Evolutionary conservation across 352 stramenopile species (phyloP).

Genomic region (Salisapilia sapeloensis): DNA sequence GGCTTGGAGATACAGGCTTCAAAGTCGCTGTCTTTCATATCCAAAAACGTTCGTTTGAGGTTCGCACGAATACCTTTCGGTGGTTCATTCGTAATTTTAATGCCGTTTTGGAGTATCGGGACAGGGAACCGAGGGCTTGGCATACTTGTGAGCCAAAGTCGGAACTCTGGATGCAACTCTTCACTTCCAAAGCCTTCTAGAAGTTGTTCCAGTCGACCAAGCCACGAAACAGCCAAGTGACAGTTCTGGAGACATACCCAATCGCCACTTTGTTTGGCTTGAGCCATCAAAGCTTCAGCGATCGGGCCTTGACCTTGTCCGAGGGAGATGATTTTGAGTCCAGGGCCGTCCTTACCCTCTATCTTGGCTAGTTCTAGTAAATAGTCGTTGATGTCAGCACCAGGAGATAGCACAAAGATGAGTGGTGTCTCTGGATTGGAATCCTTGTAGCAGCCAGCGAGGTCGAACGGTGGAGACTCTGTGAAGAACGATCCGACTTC

Average conservation of each 20-base stretch:
- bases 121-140: conserved; percentile 83
- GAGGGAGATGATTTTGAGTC: conserved; percentile 87
- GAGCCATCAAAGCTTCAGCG: conserved; percentile 82
- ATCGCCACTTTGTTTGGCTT: conserved; percentile 79
- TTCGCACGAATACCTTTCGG: conserved; percentile 86
- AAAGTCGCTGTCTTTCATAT: conserved; percentile 85
- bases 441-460: conserved; percentile 84
- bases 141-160: conserved; percentile 90
- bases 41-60: conserved; percentile 82
- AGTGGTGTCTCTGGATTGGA: conserved; percentile 83
- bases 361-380: conserved; percentile 80
- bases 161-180: conserved; percentile 77
- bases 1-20: conserved; percentile 69
- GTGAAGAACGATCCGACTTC: conserved; percentile 77
- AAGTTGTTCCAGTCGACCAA: conserved; percentile 80
- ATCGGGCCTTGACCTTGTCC: conserved; percentile 88
- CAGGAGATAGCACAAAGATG: conserved; percentile 88
- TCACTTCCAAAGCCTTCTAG: conserved; percentile 59
- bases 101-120: conserved; percentile 88
- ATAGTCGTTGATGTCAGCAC: conserved; percentile 90
- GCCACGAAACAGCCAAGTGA: conserved; percentile 84
- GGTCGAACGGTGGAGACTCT: conserved; percentile 85
- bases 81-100: conserved; percentile 93
- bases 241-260: conserved; percentile 94
- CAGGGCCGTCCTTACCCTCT: conserved; percentile 76